Percentiles rank a stretch among this genome's conserved stretches.
phyloP scores from a whole-genome alignment of 75 land plant species.

The Adiantum capillusveneris region DNA sequence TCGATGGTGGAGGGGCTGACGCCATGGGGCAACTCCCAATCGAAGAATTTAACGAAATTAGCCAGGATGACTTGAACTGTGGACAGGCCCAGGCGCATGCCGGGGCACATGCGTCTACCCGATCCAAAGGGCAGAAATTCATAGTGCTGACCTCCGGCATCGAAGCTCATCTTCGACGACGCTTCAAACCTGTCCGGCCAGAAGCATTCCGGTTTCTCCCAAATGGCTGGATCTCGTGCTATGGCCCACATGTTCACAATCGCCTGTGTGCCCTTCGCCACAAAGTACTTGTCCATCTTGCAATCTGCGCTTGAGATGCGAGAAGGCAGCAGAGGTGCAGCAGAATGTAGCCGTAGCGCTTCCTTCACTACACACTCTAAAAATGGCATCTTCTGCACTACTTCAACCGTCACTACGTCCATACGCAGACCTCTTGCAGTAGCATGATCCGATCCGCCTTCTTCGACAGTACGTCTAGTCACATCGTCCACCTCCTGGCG shows the following conservation, averaged over 20 bases:
- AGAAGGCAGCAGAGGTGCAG: slow-evolving; percentile 23
- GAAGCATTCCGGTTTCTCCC: slow-evolving; percentile 22
- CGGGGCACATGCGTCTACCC: slow-evolving; percentile 33
- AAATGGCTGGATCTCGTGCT: slow-evolving; percentile 20
- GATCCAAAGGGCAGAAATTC: slow-evolving; percentile 32
- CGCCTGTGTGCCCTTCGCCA: slow-evolving; percentile 14
- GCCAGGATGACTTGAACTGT: slow-evolving; percentile 24
- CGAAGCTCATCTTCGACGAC: too few relatives aligned
- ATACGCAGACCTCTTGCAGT: too few relatives aligned
- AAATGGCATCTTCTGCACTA: too few relatives aligned
- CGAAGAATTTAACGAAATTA: slow-evolving; percentile 22
- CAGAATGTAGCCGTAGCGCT: slow-evolving; percentile 17
- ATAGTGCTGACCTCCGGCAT: slow-evolving; percentile 20
- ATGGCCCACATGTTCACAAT: slow-evolving; percentile 25
- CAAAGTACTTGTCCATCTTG: slow-evolving; percentile 15
- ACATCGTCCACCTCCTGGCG: too few relatives aligned
- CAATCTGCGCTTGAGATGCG: slow-evolving; percentile 5
- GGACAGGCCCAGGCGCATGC: slow-evolving; percentile 17
- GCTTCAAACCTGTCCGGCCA: slow-evolving; percentile 11
- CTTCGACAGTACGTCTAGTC: too few relatives aligned
- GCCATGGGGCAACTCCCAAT: slow-evolving; percentile 28
- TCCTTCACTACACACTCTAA: slow-evolving; percentile 19
- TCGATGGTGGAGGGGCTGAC: too few relatives aligned
- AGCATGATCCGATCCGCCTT: too few relatives aligned
- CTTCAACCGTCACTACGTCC: too few relatives aligned